Conservation (phyloP, 305 asterid species). For the Lippia alba region DNA sequence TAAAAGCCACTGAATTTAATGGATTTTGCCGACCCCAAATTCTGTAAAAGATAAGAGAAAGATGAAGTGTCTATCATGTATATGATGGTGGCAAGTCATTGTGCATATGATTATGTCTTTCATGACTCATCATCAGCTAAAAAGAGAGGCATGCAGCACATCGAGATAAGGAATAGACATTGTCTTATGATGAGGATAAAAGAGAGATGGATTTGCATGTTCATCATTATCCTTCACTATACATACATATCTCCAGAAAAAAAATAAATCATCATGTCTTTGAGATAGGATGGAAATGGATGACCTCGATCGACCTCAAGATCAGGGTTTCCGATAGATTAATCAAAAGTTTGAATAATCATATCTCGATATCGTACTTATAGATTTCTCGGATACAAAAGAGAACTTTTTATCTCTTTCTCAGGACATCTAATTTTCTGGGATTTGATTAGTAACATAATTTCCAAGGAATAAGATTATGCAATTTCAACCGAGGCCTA, state of each 20-base stretch:
- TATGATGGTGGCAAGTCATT: neutral
- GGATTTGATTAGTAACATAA: too few relatives aligned
- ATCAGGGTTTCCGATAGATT: too few relatives aligned
- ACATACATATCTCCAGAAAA: neutral
- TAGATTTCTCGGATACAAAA: too few relatives aligned
- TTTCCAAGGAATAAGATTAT: too few relatives aligned
- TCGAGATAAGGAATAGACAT: constrained; percentile 34
- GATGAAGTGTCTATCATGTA: neutral
- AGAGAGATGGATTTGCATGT: constrained; percentile 3
- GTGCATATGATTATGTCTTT: constrained; percentile 7
- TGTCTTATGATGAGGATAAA: neutral
- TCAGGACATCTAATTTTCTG: too few relatives aligned
- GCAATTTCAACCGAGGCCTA: neutral
- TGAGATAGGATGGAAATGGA: too few relatives aligned
- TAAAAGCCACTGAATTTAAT: constrained; percentile 11
- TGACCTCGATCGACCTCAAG: too few relatives aligned
- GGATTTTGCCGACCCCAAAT: constrained; percentile 33
- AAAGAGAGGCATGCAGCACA: neutral
- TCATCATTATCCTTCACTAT: constrained; percentile 14
- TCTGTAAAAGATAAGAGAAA: constrained; percentile 31
- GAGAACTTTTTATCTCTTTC: too few relatives aligned
- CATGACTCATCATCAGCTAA: constrained; percentile 18
- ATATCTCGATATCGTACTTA: too few relatives aligned
- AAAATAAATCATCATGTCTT: neutral
- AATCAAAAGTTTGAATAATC: too few relatives aligned